Base-by-base conservation (phyloP, 768 basidiomycete genomes). In the Lactarius trivialis region DNA sequence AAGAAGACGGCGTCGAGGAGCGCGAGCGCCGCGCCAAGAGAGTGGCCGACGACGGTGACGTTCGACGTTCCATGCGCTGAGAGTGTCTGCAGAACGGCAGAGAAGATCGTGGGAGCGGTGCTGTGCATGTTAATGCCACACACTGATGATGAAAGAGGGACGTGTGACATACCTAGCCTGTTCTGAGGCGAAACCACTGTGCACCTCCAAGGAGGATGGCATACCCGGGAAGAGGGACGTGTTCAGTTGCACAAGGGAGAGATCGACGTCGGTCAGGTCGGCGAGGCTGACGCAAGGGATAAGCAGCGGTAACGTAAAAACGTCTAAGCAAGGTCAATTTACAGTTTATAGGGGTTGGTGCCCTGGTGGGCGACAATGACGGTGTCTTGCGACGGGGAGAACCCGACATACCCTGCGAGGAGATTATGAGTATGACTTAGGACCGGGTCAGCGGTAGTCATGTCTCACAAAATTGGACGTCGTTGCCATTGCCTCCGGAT, bases 371-470 rank as follows among this genome's bases (percentile, higher is more conserved):
- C 68, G 4, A 77, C 76, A 34, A 77, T 71, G 52, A 75, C 72
- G 0, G 67, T 72, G n/a, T 69, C 56, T 34, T 78, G 68, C 1
- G 63, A 69, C 0, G 80, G 76, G 60, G 78, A 78, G 62, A 74
- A 83, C n/a, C 82, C 82, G 30, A 83, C 82, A 59, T 73, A 82
- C 81, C 81, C 82, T 82, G 55, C 24, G 30, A 14, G 48, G 12
- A 15, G 21, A 8, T 14, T 39, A 21, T 41, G 24, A 58, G 52
- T n/a, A 21, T 39, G 15, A 28, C 24, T 33, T 30, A 14, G 9
- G 15, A 48, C n/a, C 9, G 2, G 11, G 7, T n/a, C 36, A n/a
- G 32, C 26, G 7, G 2, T 7, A 8, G 15, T 26, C 14, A 5
- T 15, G 19, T 53, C 71, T 24, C 51, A 79, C 78, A 83, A 65